Conservation (phyloP, 2,329 filamentous ascomycete species). For the Penicillium expansum region DNA sequence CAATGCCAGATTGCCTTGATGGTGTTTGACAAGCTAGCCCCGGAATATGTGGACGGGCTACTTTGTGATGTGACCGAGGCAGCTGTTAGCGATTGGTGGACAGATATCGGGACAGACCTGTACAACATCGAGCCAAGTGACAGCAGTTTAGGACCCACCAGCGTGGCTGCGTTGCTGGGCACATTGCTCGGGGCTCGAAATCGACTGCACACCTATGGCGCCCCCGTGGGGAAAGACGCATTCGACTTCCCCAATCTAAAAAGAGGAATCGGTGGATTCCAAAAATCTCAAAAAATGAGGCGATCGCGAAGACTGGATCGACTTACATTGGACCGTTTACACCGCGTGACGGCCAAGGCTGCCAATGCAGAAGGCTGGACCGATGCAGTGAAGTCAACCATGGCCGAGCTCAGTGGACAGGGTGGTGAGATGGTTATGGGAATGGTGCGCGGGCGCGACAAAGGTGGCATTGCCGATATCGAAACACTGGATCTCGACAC, state of each 20-base stretch:
- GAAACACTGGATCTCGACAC: constrained; percentile 87
- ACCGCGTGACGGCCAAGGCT: constrained; percentile 82
- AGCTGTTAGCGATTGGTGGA: constrained; percentile 93
- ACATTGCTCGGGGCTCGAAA: constrained; percentile 88
- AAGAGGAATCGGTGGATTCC: constrained; percentile 80
- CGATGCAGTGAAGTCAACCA: constrained; percentile 90
- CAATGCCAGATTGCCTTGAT: constrained; percentile 86
- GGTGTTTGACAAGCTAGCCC: constrained; percentile 82
- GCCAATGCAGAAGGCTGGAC: constrained; percentile 87
- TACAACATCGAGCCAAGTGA: constrained; percentile 92
- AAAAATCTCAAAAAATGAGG: constrained; percentile 80
- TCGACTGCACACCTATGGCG: constrained; percentile 77
- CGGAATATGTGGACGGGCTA: constrained; percentile 85
- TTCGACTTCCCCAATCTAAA: constrained; percentile 84
- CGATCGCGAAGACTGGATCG: constrained; percentile 77
- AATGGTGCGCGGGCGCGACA: constrained; percentile 84
- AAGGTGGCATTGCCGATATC: constrained; percentile 84
- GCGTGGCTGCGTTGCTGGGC: constrained; percentile 81
- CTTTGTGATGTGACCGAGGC: constrained; percentile 91
- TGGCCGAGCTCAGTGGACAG: constrained; percentile 90
- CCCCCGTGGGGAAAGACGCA: constrained; percentile 82
- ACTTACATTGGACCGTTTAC: constrained; percentile 75
- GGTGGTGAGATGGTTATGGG: constrained; percentile 92
- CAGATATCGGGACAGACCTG: constrained; percentile 84
- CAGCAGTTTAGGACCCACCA: constrained; percentile 87